Evolutionary conservation across 2,329 filamentous ascomycete genomes (phyloP).

Genomic region (Paracamarosporium sp.): DNA sequence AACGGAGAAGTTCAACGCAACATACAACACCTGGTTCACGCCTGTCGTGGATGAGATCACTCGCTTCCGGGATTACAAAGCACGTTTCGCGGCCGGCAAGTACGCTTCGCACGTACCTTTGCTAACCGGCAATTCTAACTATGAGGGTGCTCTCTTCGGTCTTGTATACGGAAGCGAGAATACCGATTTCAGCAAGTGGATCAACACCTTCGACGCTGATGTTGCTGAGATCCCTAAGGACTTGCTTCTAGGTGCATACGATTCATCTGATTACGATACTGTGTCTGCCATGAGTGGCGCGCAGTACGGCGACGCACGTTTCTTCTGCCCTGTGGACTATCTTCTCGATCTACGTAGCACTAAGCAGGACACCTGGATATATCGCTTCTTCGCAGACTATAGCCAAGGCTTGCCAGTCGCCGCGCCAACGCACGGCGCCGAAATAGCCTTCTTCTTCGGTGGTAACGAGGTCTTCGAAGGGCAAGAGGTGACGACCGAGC

Average conservation of each 20-base stretch:
- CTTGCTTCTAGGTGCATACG: constrained; percentile 43
- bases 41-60: constrained; percentile 30
- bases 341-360: constrained; percentile 49
- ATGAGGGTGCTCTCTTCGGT: constrained; percentile 33
- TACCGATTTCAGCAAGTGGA: constrained; percentile 51
- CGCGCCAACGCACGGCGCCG: constrained; percentile 49
- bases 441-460: constrained; percentile 56
- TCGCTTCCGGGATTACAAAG: constrained; percentile 26
- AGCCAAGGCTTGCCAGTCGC: constrained; percentile 48
- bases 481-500: constrained; percentile 44
- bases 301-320: constrained; percentile 55
- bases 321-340: constrained; percentile 49
- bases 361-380: constrained; percentile 51
- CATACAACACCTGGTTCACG: constrained; percentile 31
- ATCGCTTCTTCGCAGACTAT: constrained; percentile 54
- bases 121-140: constrained; percentile 34
- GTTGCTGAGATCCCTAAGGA: constrained; percentile 47
- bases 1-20: constrained; percentile 32
- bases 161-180: constrained; percentile 32
- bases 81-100: constrained; percentile 30
- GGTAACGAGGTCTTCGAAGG: constrained; percentile 53
- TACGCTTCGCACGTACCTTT: constrained; percentile 35
- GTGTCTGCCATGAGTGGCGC: constrained; percentile 52
- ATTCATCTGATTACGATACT: constrained; percentile 42
- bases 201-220: constrained; percentile 53